phyloP scores from a whole-genome alignment of 2,329 filamentous ascomycete species.

The Talaromyces verruculosus region DNA sequence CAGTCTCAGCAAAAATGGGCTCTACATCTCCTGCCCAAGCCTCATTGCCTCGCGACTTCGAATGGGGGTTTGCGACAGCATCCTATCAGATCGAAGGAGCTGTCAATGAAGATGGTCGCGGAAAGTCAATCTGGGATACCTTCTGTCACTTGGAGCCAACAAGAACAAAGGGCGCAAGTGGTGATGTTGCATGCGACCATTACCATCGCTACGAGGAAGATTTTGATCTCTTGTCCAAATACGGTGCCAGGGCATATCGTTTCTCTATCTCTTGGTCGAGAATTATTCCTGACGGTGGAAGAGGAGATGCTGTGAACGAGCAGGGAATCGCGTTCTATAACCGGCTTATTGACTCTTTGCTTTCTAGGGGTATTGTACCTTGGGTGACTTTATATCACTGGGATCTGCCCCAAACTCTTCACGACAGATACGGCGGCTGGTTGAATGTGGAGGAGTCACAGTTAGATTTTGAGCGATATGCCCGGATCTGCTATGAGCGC shows the following conservation, averaged over 20 bases:
- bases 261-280: constrained; percentile 51
- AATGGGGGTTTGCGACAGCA: constrained; percentile 43
- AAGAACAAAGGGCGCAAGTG: constrained; percentile 38
- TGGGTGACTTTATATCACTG: constrained; percentile 47
- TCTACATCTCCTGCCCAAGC: neutral
- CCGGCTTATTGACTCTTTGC: constrained; percentile 43
- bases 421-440: constrained; percentile 38
- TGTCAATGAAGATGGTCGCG: constrained; percentile 37
- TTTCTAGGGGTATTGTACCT: constrained; percentile 43
- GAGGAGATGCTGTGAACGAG: constrained; percentile 45
- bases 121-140: constrained; percentile 42
- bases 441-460: constrained; percentile 30
- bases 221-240: constrained; percentile 30
- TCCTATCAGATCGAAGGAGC: constrained; percentile 47
- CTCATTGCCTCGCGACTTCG: constrained; percentile 35
- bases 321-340: constrained; percentile 48
- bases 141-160: constrained; percentile 34
- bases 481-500: constrained; percentile 38
- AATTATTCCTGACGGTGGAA: constrained; percentile 48
- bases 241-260: constrained; percentile 33
- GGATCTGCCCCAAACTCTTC: constrained; percentile 40
- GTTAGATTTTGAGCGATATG: constrained; percentile 44
- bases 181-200: constrained; percentile 50
- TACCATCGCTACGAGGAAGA: constrained; percentile 51
- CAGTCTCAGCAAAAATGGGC: neutral